A percentile compares a stretch with the other conserved stretches of the same genome.
These are phyloP conservation scores for Candida pseudoviswanathii DNA, from an alignment of 1,139 yeast genomes.

Conservation along the genomic window DNA sequence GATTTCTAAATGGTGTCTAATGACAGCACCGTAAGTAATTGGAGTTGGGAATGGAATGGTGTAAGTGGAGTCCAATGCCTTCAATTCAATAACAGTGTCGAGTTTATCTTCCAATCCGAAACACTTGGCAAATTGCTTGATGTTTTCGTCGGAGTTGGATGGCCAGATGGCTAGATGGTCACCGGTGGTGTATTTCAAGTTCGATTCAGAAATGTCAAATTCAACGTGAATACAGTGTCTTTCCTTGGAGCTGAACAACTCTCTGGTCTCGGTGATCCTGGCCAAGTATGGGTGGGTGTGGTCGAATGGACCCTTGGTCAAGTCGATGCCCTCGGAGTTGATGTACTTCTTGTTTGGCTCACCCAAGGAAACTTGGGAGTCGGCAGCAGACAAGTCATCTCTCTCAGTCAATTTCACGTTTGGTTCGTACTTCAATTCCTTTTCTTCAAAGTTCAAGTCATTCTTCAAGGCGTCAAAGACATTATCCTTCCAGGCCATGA, in stretches of 20 bases:
- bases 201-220: constrained; percentile 74
- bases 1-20: constrained; percentile 87
- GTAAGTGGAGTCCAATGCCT: constrained; percentile 74
- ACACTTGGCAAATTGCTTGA: constrained; percentile 61
- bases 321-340: constrained; percentile 41
- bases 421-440: constrained; percentile 78
- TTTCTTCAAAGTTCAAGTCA: constrained; percentile 69
- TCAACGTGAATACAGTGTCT: constrained; percentile 92
- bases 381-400: constrained; percentile 30
- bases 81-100: constrained; percentile 62
- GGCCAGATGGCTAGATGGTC: constrained; percentile 97
- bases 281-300: constrained; percentile 85
- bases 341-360: constrained; percentile 76
- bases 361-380: constrained; percentile 65
- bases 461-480: constrained; percentile 68
- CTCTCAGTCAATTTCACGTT: constrained; percentile 52
- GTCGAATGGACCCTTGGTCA: constrained; percentile 77
- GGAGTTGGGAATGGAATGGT: constrained; percentile 84
- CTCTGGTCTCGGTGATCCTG: constrained; percentile 59
- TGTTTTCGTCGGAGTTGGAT: constrained; percentile 78
- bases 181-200: constrained; percentile 87
- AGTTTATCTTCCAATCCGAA: constrained; percentile 60
- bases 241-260: constrained; percentile 65
- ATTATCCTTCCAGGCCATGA: constrained; percentile 86
- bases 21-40: constrained; percentile 82